Evolutionary conservation across 2,329 filamentous ascomycete species (phyloP), one percentile per base, ranked within the genome.

Genomic region (Apiospora saccharicola): DNA sequence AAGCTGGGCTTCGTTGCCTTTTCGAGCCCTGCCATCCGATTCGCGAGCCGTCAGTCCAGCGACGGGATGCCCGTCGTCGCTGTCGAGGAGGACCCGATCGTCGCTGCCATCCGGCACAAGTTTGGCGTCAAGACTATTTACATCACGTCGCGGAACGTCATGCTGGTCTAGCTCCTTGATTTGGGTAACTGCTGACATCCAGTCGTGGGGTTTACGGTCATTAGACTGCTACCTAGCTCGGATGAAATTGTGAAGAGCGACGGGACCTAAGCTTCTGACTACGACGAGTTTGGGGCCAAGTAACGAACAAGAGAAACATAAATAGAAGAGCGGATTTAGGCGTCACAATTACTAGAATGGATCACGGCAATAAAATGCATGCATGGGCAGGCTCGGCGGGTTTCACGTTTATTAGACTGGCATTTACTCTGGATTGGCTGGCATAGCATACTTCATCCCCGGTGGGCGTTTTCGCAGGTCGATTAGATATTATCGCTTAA

Each of bases 21-120:
- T 70, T 76, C 77, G 67, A 73, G 76, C 12, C 76, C 77, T 1
- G 76, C 74, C 41, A 76, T 79, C 41, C 75, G 76, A 7, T 79
- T 78, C 71, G 77, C 76, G 19, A 75, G 74, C 53, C 75, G 75
- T 13, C 75, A 75, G 16, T 77, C 76, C 8, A 77, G 76, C 67
- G 75, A 72, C 53, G 74, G 75, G n/a, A 30, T 77, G 57, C 77
- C 77, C 8, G 73, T 78, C 24, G 74, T 78, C 5, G 72, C 76
- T 46, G 75, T 77, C 51, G 70, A 71, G 16, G 74, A 73, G 14
- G 77, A 78, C 22, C 74, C 73, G 3, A 68, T 76, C 57, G 70
- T 78, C n/a, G 71, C 74, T 19, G 73, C 73, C 22, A 76, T 78
- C 70, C 75, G 73, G 71, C 71, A 75, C n/a, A 75, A 76, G 67